phyloP scores from a whole-genome alignment of 768 basidiomycete genomes.

The Tremella fuciformis region DNA sequence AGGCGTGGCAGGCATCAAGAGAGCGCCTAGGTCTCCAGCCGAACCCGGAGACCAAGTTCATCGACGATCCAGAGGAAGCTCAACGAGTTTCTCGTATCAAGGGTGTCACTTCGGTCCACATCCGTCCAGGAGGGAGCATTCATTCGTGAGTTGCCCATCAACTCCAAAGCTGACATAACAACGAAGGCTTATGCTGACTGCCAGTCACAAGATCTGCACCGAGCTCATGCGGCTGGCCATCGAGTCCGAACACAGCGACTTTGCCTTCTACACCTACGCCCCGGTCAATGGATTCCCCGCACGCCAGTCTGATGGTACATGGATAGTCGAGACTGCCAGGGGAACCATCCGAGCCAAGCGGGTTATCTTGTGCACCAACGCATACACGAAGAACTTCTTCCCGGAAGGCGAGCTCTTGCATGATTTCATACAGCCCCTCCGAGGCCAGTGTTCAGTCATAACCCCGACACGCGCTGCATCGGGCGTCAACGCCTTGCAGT shows the following conservation, averaged over 20 bases:
- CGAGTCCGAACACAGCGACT: slow-evolving; percentile 5
- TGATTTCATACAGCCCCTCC: slow-evolving; percentile 14
- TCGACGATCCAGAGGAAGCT: slow-evolving; percentile 9
- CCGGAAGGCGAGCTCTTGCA: neutral
- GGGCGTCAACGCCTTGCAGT: slow-evolving; percentile 19
- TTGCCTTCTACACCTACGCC: slow-evolving; percentile 25
- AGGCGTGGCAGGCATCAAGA: slow-evolving; percentile 7
- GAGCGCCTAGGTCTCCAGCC: neutral
- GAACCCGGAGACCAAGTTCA: slow-evolving; percentile 8
- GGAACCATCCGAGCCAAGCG: slow-evolving; percentile 21
- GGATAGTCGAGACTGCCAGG: slow-evolving; percentile 8
- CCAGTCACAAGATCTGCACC: slow-evolving; percentile 29
- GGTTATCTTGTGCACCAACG: slow-evolving; percentile 22
- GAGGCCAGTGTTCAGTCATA: slow-evolving; percentile 32
- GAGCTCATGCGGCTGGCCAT: slow-evolving; percentile 21
- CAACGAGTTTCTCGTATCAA: neutral
- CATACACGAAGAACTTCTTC: slow-evolving; percentile 6
- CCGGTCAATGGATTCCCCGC: slow-evolving; percentile 16
- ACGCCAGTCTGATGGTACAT: neutral
- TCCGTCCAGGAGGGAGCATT: slow-evolving; percentile 5
- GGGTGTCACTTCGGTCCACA: slow-evolving; percentile 3
- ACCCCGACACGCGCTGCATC: slow-evolving; percentile 27
- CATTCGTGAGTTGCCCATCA: slow-evolving; percentile 2
- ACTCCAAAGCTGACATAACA: neutral
- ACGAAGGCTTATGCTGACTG: neutral